Base-by-base conservation (phyloP, 345 rosid genomes). In the Rhizophora apiculata region DNA sequence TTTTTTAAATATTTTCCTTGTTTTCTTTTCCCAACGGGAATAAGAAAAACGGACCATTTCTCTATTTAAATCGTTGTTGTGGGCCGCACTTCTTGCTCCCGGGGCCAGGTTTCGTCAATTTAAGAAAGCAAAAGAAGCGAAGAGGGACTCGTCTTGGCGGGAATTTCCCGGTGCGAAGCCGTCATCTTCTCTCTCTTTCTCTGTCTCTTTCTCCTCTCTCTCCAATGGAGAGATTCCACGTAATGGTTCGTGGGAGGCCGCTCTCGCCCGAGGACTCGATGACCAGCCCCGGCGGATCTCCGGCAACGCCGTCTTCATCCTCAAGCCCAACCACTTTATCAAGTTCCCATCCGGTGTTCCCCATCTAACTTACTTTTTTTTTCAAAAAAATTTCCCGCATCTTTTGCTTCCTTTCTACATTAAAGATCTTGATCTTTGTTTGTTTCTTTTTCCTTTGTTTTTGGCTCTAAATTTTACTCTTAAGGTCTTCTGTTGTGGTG, bases 141-240 rank as follows among this genome's bases (percentile, higher is more conserved):
- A 9, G 32, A 6, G 37, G 1, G 37, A 34, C 8, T 34, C 37
- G 6, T 6, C 37, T 34, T 34, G 37, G 37, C 37, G 37, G 37
- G 10, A 34, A 6, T 34, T 34, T 7, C 8, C 37, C 9, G 8
- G 10, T 34, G 37, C 37, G 8, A 1, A 34, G 37, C 37, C 37
- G 7, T 34, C 8, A 1, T 34, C 8, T 6, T 34, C 36, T 6
- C 1, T 34, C 36, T 34, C 8, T 1, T 1, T 32, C 53, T 30
- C 6, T 20, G 6, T 46, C 18, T 36, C 43, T n/a, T 46, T 32
- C 30, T 6, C 7, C 48, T 13, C 19, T 6, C 58, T 6, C 26
- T n/a, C n/a, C 24, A 63, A 94, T 94, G 98, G 97, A 94, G 83
- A 82, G 95, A 65, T 89, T 94, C 10, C 88, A 91, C 62, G 97